These are phyloP conservation scores for Diatrype stigma DNA, from an alignment of 2,329 filamentous ascomycete species.

Conservation along the genomic window DNA sequence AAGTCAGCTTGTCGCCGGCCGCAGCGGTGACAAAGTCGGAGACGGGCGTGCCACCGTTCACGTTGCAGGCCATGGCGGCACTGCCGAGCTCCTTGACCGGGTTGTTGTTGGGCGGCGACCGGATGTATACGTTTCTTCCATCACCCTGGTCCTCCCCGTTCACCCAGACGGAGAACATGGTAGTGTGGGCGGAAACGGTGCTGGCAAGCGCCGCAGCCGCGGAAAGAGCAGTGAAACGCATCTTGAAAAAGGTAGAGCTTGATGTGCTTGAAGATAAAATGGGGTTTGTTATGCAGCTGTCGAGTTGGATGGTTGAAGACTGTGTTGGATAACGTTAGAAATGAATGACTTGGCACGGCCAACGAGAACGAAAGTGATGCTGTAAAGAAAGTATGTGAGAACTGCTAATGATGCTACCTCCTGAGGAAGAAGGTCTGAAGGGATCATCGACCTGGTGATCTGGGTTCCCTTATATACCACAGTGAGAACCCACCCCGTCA, in stretches of 20 bases:
- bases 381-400: neutral
- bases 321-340: neutral
- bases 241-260: slow-evolving; percentile 17
- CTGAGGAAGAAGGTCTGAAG: neutral
- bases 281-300: neutral
- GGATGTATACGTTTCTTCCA: slow-evolving; percentile 38
- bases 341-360: neutral
- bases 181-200: slow-evolving; percentile 40
- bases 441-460: neutral
- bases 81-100: slow-evolving; percentile 41
- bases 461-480: neutral
- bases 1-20: slow-evolving; percentile 42
- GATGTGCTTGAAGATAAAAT: neutral
- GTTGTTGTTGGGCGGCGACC: slow-evolving; percentile 39
- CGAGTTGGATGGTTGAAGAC: neutral
- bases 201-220: slow-evolving; percentile 30
- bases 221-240: slow-evolving; percentile 27
- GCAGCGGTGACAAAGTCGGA: slow-evolving; percentile 37
- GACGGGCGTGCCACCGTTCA: slow-evolving; percentile 33
- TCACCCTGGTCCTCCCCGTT: slow-evolving; percentile 41
- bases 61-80: slow-evolving; percentile 41
- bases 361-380: neutral
- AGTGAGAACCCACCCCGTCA: too few relatives aligned
- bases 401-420: neutral
- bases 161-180: slow-evolving; percentile 43